Percentiles rank a stretch among this genome's conserved stretches.
phyloP scores from a whole-genome alignment of 2,329 filamentous ascomycete genomes.

The Claviceps monticola region DNA sequence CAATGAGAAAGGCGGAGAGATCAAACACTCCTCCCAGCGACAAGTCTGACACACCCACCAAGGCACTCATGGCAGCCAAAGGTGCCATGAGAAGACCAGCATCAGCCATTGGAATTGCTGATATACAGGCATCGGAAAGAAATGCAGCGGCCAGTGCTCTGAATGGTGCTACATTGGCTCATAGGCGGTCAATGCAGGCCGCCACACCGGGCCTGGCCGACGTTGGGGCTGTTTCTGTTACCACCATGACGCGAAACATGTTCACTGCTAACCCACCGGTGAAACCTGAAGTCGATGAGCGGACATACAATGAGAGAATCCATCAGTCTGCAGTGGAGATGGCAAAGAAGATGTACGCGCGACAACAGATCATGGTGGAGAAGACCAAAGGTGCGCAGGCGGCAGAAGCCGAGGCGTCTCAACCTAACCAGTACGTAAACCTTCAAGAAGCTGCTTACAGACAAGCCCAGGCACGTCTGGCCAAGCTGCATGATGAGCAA shows the following conservation, averaged over 20 bases:
- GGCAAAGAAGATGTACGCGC: constrained; percentile 73
- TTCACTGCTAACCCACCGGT: constrained; percentile 66
- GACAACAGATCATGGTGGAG: constrained; percentile 49
- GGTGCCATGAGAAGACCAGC: constrained; percentile 44
- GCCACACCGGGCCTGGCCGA: constrained; percentile 35
- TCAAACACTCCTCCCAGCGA: constrained; percentile 28
- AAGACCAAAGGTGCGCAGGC: constrained; percentile 29
- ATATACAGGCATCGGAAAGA: constrained; percentile 13
- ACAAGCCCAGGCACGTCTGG: constrained; percentile 68
- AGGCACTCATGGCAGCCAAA: constrained; percentile 61
- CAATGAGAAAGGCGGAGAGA: constrained; percentile 11
- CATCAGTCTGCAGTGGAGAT: constrained; percentile 77
- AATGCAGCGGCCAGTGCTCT: constrained; percentile 51
- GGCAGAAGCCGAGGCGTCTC: constrained; percentile 18
- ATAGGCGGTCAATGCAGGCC: constrained; percentile 34
- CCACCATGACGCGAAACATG: constrained; percentile 59
- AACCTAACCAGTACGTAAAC: constrained; percentile 43
- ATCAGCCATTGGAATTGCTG: constrained; percentile 4
- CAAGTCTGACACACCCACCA: constrained; percentile 13
- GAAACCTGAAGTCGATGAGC: constrained; percentile 58
- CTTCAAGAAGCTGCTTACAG: constrained; percentile 81
- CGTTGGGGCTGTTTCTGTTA: constrained; percentile 52
- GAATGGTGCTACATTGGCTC: constrained; percentile 57
- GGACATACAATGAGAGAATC: constrained; percentile 55
- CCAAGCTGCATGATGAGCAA: constrained; percentile 64